Evolutionary conservation across 75 land plant genomes (phyloP).

Genomic region (Isoetes taiwanensis): DNA sequence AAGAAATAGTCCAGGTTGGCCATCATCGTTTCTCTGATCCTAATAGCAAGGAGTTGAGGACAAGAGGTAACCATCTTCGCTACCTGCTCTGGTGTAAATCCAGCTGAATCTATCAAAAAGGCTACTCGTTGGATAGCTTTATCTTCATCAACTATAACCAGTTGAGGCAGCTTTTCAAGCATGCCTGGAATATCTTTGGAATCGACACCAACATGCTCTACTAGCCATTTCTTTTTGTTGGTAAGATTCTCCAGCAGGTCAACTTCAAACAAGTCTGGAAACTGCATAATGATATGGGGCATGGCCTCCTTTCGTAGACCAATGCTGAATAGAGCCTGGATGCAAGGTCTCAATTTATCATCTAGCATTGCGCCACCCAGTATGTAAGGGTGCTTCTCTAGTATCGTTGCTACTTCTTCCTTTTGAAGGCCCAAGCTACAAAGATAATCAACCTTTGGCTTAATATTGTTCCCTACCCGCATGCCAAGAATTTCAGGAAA

Average conservation of each 20-base stretch:
- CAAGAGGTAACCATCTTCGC: conserved; percentile 63
- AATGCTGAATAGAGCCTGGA: conserved; percentile 32
- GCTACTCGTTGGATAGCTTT: conserved; percentile 42
- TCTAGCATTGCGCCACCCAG: conserved; percentile 62
- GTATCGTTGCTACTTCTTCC: conserved; percentile 40
- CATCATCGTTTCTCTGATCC: conserved; percentile 42
- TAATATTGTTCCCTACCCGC: conserved; percentile 44
- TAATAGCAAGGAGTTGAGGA: conserved; percentile 78
- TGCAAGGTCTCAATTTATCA: conserved; percentile 40
- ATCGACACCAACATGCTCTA: conserved; percentile 23
- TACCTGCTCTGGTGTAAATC: conserved; percentile 44
- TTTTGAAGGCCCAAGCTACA: conserved; percentile 49
- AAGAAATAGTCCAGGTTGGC: conserved; percentile 49
- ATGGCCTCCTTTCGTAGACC: conserved; percentile 41
- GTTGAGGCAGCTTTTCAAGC: conserved; percentile 68
- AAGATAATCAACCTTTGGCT: conserved; percentile 52
- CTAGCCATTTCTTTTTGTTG: conserved; percentile 31
- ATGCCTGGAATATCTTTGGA: conserved; percentile 36
- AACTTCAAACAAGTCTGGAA: conserved; percentile 68
- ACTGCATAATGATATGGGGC: conserved; percentile 41
- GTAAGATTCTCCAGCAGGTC: conserved; percentile 45
- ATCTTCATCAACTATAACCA: conserved; percentile 34
- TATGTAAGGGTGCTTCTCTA: conserved; percentile 50
- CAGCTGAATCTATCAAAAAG: conserved; percentile 42
- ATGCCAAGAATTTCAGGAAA: conserved; percentile 12